Evolutionary conservation across 371 early-diverging fungal species (phyloP), one percentile per base, ranked within the genome.

Genomic region (Mortierella sp.): DNA sequence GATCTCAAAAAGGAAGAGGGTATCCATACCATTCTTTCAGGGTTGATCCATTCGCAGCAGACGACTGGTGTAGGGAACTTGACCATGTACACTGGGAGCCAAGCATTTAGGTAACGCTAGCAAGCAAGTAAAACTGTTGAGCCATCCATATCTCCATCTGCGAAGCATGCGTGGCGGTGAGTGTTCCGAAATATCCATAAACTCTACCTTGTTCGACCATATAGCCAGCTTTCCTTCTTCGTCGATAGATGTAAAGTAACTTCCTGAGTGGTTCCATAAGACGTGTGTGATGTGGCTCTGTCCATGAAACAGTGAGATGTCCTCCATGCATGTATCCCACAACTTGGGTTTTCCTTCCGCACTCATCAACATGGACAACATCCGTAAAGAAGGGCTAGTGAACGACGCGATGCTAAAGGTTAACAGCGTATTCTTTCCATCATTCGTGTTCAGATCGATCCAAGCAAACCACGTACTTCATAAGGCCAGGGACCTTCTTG

Each of bases 381-480:
- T 52, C 31, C 76, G 55, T 37, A 76, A 34, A 14, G 76, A 76
- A 12, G 76, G 76, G 21, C 76, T 76, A 57, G 24, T 47, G n/a
- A n/a, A n/a, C n/a, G n/a, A n/a, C n/a, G n/a, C n/a, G n/a, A n/a
- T n/a, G n/a, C n/a, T n/a, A n/a, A n/a, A n/a, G n/a, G n/a, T n/a
- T n/a, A n/a, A n/a, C n/a, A n/a, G n/a, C n/a, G n/a, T n/a, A n/a
- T n/a, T n/a, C n/a, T n/a, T n/a, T n/a, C n/a, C n/a, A n/a, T n/a
- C n/a, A n/a, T n/a, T n/a, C n/a, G n/a, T n/a, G n/a, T n/a, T n/a
- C n/a, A n/a, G n/a, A n/a, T n/a, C n/a, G n/a, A n/a, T n/a, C n/a
- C n/a, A n/a, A n/a, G n/a, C n/a, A n/a, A n/a, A n/a, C n/a, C n/a
- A 65, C 73, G 25, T 74, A 63, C 76, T 76, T 76, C 76, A 76